A percentile compares a stretch with the other conserved stretches of the same genome.
These are phyloP conservation scores for Pythium brachiatum DNA, from an alignment of 352 stramenopile genomes.

Conservation along the genomic window DNA sequence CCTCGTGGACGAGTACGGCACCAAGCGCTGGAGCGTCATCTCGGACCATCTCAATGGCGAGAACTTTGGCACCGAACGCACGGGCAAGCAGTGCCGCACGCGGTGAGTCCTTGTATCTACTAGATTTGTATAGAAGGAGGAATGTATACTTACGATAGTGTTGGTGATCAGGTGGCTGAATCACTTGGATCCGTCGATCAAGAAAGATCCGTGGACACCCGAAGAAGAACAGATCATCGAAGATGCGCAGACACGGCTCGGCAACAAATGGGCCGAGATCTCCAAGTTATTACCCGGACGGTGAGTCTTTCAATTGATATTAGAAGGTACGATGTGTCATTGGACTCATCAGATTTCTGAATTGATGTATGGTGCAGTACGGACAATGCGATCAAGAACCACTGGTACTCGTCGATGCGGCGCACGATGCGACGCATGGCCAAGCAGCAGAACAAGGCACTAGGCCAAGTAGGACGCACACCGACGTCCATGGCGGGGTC, in stretches of 20 bases:
- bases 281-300: constrained; percentile 94
- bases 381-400: constrained; percentile 89
- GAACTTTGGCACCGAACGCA: constrained; percentile 81
- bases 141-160: neutral
- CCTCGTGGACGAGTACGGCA: constrained; percentile 84
- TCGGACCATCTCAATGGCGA: constrained; percentile 84
- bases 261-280: constrained; percentile 99
- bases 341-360: neutral
- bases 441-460: constrained; percentile 81
- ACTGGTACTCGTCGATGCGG: constrained; percentile 91
- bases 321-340: neutral
- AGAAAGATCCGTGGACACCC: constrained; percentile 83
- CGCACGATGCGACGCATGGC: constrained; percentile 87
- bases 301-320: constrained; percentile 21
- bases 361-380: constrained; percentile 35
- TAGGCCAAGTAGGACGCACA: constrained; percentile 29
- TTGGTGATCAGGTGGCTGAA: constrained; percentile 61
- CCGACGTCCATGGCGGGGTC: constrained; percentile 3
- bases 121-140: neutral
- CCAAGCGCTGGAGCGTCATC: constrained; percentile 86
- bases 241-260: constrained; percentile 85
- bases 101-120: constrained; percentile 27
- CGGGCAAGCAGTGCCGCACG: constrained; percentile 81
- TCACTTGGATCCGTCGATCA: constrained; percentile 82
- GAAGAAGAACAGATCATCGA: constrained; percentile 92